A percentile compares a stretch with the other conserved stretches of the same genome.
These are phyloP conservation scores for Phytophthora sp. DNA, from an alignment of 352 stramenopile genomes.

Conservation along the genomic window DNA sequence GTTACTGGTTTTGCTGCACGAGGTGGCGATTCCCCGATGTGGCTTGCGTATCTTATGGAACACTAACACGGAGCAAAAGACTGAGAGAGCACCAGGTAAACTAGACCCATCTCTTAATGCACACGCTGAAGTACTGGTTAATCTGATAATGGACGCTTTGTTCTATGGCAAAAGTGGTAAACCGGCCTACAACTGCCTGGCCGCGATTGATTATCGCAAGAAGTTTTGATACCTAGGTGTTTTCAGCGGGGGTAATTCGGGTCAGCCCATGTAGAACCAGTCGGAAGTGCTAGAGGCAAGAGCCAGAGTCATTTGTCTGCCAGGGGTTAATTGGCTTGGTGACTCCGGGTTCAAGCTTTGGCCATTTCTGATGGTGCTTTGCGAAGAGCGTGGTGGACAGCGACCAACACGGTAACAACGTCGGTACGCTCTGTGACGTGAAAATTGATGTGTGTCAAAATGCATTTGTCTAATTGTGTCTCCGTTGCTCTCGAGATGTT, in stretches of 20 bases:
- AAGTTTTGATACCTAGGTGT: slow-evolving; percentile 22
- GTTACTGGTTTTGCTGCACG: slow-evolving; percentile 1
- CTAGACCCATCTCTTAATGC: too few species aligned
- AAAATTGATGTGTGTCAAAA: not conserved
- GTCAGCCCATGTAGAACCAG: slow-evolving; percentile 22
- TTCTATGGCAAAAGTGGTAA: slow-evolving; percentile 31
- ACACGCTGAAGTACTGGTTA: too few species aligned
- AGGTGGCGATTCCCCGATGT: slow-evolving; percentile 15
- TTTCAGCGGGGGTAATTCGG: slow-evolving; percentile 18
- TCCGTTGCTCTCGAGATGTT: not conserved
- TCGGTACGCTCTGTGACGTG: not conserved
- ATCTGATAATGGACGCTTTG: too few species aligned
- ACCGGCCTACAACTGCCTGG: slow-evolving; percentile 14
- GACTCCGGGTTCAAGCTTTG: slow-evolving; percentile 17
- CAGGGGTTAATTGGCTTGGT: slow-evolving; percentile 17
- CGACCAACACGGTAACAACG: slow-evolving; percentile 3
- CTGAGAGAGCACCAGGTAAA: slow-evolving; percentile 10
- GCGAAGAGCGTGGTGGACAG: slow-evolving; percentile 6
- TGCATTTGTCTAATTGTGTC: too few species aligned
- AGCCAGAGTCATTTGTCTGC: not conserved
- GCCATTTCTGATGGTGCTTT: slow-evolving; percentile 19
- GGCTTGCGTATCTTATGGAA: slow-evolving; percentile 24
- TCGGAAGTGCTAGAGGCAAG: slow-evolving; percentile 2
- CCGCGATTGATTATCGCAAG: slow-evolving; percentile 15
- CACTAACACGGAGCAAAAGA: slow-evolving; percentile 1